Percentiles rank a stretch among this genome's conserved stretches.
These are phyloP conservation scores for Fibroporia radiculosa DNA, from an alignment of 768 basidiomycete genomes.

Conservation along the genomic window DNA sequence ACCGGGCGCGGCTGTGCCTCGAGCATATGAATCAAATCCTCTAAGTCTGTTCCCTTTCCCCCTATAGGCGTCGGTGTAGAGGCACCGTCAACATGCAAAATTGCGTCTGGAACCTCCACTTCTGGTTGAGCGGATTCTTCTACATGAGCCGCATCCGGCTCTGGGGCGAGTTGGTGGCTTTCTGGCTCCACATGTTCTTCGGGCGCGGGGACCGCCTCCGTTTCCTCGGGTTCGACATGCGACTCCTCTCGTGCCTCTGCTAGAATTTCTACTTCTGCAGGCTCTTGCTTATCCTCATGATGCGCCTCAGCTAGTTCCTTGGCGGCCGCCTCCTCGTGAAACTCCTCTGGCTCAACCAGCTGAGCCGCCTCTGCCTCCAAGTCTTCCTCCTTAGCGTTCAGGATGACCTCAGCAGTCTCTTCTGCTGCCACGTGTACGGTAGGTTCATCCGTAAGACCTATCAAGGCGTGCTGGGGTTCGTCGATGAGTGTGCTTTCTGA, in stretches of 20 bases:
- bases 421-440: slow-evolving; percentile 14
- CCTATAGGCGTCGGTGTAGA: slow-evolving; percentile 5
- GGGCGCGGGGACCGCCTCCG: slow-evolving; percentile 7
- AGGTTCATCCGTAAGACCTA: slow-evolving; percentile 12
- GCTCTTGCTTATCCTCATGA: slow-evolving; percentile 7
- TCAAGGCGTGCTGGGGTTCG: slow-evolving; percentile 10
- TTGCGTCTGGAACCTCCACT: slow-evolving; percentile 13
- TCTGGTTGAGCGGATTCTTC: slow-evolving; percentile 12
- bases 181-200: slow-evolving; percentile 7
- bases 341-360: slow-evolving; percentile 11
- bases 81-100: slow-evolving; percentile 17
- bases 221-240: slow-evolving; percentile 1
- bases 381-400: slow-evolving; percentile 15
- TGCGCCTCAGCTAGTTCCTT: slow-evolving; percentile 7
- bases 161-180: slow-evolving; percentile 2
- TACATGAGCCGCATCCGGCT: slow-evolving; percentile 4
- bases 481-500: slow-evolving; percentile 13
- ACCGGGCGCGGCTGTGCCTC: slow-evolving; percentile 28
- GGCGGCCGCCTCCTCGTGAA: background rate
- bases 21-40: slow-evolving; percentile 60
- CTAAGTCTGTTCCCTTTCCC: slow-evolving; percentile 36
- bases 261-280: background rate
- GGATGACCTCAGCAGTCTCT: slow-evolving; percentile 5
- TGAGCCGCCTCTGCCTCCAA: slow-evolving; percentile 8
- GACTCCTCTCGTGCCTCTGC: slow-evolving; percentile 10